Evolutionary conservation across 352 stramenopile species (phyloP), one percentile per base, ranked within the genome.

Genomic region (Phytophthora kernoviae): DNA sequence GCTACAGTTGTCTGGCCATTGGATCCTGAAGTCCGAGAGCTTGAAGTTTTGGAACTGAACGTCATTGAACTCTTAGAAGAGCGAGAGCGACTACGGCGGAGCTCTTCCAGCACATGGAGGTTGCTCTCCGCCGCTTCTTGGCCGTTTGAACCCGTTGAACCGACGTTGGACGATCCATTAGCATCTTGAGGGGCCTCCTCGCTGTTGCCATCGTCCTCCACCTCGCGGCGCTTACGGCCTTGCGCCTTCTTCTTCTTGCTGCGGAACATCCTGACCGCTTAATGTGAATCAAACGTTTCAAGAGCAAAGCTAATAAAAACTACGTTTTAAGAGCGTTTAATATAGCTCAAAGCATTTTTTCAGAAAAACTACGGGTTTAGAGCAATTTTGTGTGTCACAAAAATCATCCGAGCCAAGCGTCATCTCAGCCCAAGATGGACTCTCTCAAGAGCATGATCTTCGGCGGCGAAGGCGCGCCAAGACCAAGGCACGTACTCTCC

Each of bases 371-470:
- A n/a, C n/a, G n/a, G n/a, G n/a, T n/a, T n/a, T n/a, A n/a, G n/a
- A n/a, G n/a, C n/a, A n/a, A n/a, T n/a, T n/a, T n/a, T n/a, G n/a
- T n/a, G n/a, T 18, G 12, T 43, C 12, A 21, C 37, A 21, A 43
- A 43, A 48, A 66, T 43, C 55, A 37, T 17, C 18, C 33, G 21
- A 54, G 11, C 22, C 32, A 33, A 42, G 10, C 20, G 22, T 33
- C 9, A 27, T 32, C 9, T 14, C 21, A 42, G 11, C 27, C 36
- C 24, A 45, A 46, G 12, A 75, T 77, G 68, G 60, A 71, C 40
- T 68, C 60, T 20, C 65, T 77, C 18, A 73, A 73, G 46, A 72
- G 54, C 64, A 65, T 77, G 59, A 68, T 77, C 52, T 77, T 77
- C 27, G 62, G 55, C 42, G 40, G 27, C 14, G 54, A 60, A 22